Evolutionary conservation across 1,284 basidiomycete species (phyloP), one percentile per base, ranked within the genome.

Genomic region (Hymenochaete sp.): DNA sequence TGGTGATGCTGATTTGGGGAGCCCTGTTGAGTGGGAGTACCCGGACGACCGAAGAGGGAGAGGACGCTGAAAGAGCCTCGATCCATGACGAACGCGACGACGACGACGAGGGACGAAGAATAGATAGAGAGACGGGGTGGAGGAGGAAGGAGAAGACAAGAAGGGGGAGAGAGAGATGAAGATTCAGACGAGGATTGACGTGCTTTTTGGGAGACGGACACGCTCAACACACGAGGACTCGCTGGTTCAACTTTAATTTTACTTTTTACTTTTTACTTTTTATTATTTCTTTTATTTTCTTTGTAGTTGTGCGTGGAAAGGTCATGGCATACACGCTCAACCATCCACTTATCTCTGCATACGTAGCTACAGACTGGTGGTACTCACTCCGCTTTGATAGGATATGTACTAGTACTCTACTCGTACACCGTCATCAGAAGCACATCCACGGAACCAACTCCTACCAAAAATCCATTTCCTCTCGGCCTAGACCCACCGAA

Each of bases 11-110:
- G 62, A 43, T 60, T 62, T 45, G 47, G 41, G n/a, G n/a, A n/a
- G n/a, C n/a, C n/a, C 35, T 67, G 62, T 43, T 61, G 62, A 44
- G 21, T 77, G 35, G 77, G 77, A 28, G 75, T 71, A 38, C 72
- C 70, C 38, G 71, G 73, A 47, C 76, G 65, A 19, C 76, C 77
- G 57, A 80, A 80, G 50, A 79, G 71, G 55, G 75, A 73, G 57
- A 70, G 61, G 59, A 61, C 59, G 56, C 49, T 56, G 41, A 51
- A 44, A 44, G 39, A 47, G 21, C 47, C 53, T 51, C 58, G 55
- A 49, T 66, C 63, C 62, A 64, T 64, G 48, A 52, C 50, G 48
- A 55, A 57, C 48, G 50, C 44, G 52, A 39, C 40, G 45, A 43
- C 47, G 41, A 52, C 51, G 52, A 50, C 47, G 47, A 31, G 18